Conservation (phyloP, 1,284 basidiomycete species). For the Rhizopogon hawkerae region DNA sequence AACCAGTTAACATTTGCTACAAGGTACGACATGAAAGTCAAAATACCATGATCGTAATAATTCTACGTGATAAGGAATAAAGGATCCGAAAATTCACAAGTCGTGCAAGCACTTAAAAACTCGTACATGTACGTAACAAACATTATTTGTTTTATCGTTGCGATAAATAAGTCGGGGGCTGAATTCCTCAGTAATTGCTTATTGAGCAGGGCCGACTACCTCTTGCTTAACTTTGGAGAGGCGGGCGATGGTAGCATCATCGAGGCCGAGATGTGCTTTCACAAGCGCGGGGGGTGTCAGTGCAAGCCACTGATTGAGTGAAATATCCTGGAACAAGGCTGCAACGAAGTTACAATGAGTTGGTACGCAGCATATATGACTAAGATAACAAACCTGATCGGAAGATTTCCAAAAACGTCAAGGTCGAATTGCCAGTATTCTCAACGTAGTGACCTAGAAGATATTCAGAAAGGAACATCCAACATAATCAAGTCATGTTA, state of each 20-base stretch:
- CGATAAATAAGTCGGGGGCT: conserved; percentile 2
- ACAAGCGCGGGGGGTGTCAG: conserved; percentile 46
- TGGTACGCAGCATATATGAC: background rate
- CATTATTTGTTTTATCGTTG: conserved; percentile 4
- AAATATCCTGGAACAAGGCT: conserved; percentile 35
- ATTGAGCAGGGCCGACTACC: conserved; percentile 22
- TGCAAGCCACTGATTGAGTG: conserved; percentile 47
- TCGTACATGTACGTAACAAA: conserved; percentile 12
- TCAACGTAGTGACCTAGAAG: conserved; percentile 56
- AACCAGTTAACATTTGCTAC: conserved; percentile 2
- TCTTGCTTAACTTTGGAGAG: conserved; percentile 28
- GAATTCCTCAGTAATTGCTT: background rate
- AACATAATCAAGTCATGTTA: background rate
- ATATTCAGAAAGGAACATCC: background rate
- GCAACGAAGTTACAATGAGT: conserved; percentile 8
- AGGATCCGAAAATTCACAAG: background rate
- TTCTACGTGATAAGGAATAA: conserved; percentile 10
- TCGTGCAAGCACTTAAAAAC: conserved; percentile 4
- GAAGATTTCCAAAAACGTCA: conserved; percentile 57
- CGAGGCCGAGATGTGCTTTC: conserved; percentile 44
- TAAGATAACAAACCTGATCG: conserved; percentile 34
- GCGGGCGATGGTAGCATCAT: conserved; percentile 35
- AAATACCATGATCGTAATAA: conserved; percentile 1
- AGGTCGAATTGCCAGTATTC: conserved; percentile 55
- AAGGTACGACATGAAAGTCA: conserved; percentile 5